Evolutionary conservation across 495 filamentous ascomycete genomes (phyloP), one percentile per base, ranked within the genome.

Genomic region (Xylaria nigripes): DNA sequence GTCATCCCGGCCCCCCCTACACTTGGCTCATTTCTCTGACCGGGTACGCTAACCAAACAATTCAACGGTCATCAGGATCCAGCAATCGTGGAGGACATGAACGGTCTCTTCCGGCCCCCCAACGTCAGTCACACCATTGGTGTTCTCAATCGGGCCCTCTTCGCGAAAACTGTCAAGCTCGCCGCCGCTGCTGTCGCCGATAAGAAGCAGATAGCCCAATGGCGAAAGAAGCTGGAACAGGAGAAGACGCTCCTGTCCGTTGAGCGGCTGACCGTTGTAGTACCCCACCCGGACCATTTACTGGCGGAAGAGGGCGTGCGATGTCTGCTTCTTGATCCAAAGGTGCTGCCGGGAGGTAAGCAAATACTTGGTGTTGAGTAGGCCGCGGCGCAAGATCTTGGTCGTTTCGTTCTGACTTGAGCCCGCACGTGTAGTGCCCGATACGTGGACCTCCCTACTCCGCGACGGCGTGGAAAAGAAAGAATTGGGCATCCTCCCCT

Each of bases 131-230:
- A 70, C 15, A 75, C 72, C 43, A 63, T 71, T n/a, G 68, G 62
- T 38, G 82, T 85, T 16, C 82, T 98, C 23, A 92, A 98, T 71
- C 82, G 89, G 25, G 76, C 86, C 15, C 84, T 91, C 60, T 97
- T 97, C 71, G 71, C 76, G 27, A 90, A 85, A 63, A 85, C 73
- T 0, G 63, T 96, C 36, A 80, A 84, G 15, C 67, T 91, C 21
- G 77, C 88, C 15, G 91, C 90, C n/a, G 93, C 90, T 9, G 78
- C 82, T 34, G 70, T 99, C 18, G 77, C 79, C 54, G 83, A 95
- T 58, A 73, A 71, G 29, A 83, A 78, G 36, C 77, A 87, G 59
- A 92, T 96, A 45, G 74, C 85, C 2, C 74, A 67, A 29, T 81
- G 85, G 64, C 80, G 85, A 32, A 76, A 76, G 50, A 71, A 75